phyloP scores from a whole-genome alignment of 2,329 filamentous ascomycete species.

The Camillea tinctor region DNA sequence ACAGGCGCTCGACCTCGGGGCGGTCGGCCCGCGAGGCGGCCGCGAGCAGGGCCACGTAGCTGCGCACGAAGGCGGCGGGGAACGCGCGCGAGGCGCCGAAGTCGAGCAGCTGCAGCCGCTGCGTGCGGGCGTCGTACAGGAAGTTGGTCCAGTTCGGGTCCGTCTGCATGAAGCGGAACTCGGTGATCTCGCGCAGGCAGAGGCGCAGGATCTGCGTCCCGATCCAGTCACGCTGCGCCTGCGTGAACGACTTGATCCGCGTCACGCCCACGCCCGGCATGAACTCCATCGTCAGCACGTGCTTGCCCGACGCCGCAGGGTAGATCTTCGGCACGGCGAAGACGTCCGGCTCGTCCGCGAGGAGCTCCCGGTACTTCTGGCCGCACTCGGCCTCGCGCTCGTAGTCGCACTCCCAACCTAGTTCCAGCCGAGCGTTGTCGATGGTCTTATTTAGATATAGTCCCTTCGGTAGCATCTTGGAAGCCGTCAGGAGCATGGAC shows the following conservation, averaged over 20 bases:
- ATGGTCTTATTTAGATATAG: slow-evolving; percentile 97
- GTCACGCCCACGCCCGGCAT: slow-evolving; percentile 87
- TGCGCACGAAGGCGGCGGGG: slow-evolving; percentile 73
- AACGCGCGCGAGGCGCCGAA: slow-evolving; percentile 92
- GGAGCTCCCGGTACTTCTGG: slow-evolving; percentile 70
- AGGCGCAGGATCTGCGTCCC: slow-evolving; percentile 90
- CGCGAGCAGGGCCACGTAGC: slow-evolving; percentile 76
- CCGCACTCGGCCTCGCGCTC: slow-evolving; percentile 81
- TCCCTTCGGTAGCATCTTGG: slow-evolving; percentile 83
- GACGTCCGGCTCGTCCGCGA: slow-evolving; percentile 69
- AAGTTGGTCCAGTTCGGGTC: slow-evolving; percentile 99
- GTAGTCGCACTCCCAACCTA: slow-evolving; percentile 98
- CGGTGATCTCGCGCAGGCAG: slow-evolving; percentile 86
- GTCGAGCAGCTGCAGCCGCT: slow-evolving; percentile 85
- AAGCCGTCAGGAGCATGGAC: slow-evolving; percentile 84
- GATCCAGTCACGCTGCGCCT: slow-evolving; percentile 91
- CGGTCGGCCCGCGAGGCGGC: slow-evolving; percentile 75
- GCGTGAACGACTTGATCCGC: slow-evolving; percentile 66
- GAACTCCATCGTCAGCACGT: slow-evolving; percentile 90
- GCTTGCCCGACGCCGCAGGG: slow-evolving; percentile 74
- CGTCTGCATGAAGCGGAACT: slow-evolving; percentile 98
- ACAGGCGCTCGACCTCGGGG: slow-evolving; percentile 62
- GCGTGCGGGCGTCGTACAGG: slow-evolving; percentile 72
- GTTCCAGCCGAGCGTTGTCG: slow-evolving; percentile 85
- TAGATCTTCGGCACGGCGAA: slow-evolving; percentile 82